phyloP scores from a whole-genome alignment of 1,139 yeast species.

The Arxiozyma heterogenica region DNA sequence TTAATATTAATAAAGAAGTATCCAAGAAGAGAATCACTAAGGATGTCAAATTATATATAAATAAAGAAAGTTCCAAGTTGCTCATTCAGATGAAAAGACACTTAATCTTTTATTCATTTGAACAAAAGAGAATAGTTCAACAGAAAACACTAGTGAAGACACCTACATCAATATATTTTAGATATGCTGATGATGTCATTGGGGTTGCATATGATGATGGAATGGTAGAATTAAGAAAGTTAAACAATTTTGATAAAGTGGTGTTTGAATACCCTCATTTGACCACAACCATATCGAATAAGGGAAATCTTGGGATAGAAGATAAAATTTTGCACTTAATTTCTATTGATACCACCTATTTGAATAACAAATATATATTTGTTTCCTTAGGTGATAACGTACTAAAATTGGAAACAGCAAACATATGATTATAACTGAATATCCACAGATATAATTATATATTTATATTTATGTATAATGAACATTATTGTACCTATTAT shows the following conservation, averaged over 20 bases:
- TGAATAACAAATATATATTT: slow-evolving; percentile 7
- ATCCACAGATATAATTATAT: background rate
- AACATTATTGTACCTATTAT: no score
- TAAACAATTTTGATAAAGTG: slow-evolving; percentile 14
- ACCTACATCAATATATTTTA: slow-evolving; percentile 20
- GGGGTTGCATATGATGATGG: slow-evolving; percentile 22
- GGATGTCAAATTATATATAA: slow-evolving; percentile 15
- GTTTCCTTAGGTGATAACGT: slow-evolving; percentile 10
- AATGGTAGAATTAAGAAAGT: slow-evolving; percentile 19
- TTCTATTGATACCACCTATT: slow-evolving; percentile 7
- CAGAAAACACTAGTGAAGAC: slow-evolving; percentile 12
- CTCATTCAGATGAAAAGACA: slow-evolving; percentile 20
- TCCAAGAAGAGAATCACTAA: slow-evolving; percentile 8
- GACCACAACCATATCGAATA: slow-evolving; percentile 1
- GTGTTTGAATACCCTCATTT: slow-evolving; percentile 14
- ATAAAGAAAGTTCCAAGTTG: slow-evolving; percentile 27
- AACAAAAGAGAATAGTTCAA: slow-evolving; percentile 21
- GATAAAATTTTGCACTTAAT: background rate
- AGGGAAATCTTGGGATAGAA: background rate
- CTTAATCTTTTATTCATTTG: slow-evolving; percentile 26
- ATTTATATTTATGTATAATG: background rate
- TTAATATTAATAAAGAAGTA: slow-evolving; percentile 15
- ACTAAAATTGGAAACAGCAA: slow-evolving; percentile 8
- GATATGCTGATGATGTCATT: slow-evolving; percentile 16
- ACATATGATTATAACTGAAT: background rate